Percentiles rank a stretch among this genome's conserved stretches.
phyloP scores from a whole-genome alignment of 495 filamentous ascomycete species.

The Hamigera avellanea region DNA sequence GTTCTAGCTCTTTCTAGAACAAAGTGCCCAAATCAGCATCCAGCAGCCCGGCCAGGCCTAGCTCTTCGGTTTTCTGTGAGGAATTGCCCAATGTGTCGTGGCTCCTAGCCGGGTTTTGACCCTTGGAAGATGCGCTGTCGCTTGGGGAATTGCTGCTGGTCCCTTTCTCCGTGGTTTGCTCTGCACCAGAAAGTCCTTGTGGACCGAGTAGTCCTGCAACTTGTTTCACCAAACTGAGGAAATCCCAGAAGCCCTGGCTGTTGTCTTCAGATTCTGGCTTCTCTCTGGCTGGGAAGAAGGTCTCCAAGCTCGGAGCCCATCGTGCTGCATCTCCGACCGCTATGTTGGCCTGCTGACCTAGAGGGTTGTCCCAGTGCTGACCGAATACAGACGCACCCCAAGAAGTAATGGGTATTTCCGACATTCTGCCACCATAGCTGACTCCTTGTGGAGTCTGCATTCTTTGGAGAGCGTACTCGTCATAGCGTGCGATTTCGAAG shows the following conservation, averaged over 20 bases:
- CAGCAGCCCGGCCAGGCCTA: conserved; percentile 7
- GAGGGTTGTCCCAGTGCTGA: conserved; percentile 36
- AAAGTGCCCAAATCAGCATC: conserved; percentile 23
- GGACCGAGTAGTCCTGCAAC: conserved; percentile 19
- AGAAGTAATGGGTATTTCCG: conserved; percentile 10
- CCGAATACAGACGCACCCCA: conserved; percentile 41
- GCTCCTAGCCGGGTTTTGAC: background rate
- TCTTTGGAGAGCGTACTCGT: conserved; percentile 28
- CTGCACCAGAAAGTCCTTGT: background rate
- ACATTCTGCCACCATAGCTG: conserved; percentile 8
- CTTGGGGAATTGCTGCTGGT: background rate
- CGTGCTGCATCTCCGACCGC: conserved; percentile 16
- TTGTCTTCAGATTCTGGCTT: conserved; percentile 4
- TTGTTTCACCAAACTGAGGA: conserved; percentile 19
- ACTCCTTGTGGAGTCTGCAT: background rate
- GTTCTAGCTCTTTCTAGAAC: conserved; percentile 11
- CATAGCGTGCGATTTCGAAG: conserved; percentile 45
- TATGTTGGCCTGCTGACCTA: conserved; percentile 22
- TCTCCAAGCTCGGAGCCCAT: conserved; percentile 29
- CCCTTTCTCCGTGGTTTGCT: background rate
- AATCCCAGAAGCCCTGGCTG: conserved; percentile 18
- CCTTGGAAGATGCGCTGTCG: background rate
- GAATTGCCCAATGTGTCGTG: background rate
- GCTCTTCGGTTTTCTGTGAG: conserved; percentile 1
- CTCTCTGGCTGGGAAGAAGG: conserved; percentile 31